Evolutionary conservation across 2,329 filamentous ascomycete species (phyloP).

Genomic region (Fonsecaea multimorphosa): DNA sequence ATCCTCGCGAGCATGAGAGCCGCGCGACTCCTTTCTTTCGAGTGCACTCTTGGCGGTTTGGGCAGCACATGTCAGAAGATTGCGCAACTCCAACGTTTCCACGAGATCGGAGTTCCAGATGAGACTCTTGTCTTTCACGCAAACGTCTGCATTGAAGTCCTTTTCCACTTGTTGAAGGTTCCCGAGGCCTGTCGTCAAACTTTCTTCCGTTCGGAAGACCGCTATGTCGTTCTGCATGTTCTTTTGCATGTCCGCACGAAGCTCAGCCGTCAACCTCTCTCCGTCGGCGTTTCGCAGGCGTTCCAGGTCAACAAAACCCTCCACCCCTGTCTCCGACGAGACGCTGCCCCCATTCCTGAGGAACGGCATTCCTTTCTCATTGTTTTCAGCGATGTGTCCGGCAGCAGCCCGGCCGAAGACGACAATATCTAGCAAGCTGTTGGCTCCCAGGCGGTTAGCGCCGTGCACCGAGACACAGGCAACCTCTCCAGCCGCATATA

Average conservation of each 20-base stretch:
- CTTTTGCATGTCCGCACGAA: conserved; percentile 88
- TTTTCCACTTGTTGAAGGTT: conserved; percentile 80
- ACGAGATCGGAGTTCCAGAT: conserved; percentile 98
- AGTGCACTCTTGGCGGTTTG: conserved; percentile 92
- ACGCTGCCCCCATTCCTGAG: conserved; percentile 74
- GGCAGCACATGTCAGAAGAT: conserved; percentile 87
- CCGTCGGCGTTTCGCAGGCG: conserved; percentile 78
- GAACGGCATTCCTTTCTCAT: conserved; percentile 68
- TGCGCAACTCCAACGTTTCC: conserved; percentile 92
- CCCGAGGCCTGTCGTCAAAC: conserved; percentile 80
- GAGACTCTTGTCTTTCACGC: conserved; percentile 93
- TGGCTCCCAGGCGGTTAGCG: conserved; percentile 96
- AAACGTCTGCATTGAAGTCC: conserved; percentile 70
- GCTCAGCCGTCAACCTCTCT: conserved; percentile 78
- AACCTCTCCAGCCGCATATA: conserved; percentile 96
- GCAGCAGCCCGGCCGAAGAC: conserved; percentile 97
- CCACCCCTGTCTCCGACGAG: conserved; percentile 82
- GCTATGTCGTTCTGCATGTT: conserved; percentile 91
- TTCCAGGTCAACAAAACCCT: conserved; percentile 70
- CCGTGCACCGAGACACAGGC: conserved; percentile 98
- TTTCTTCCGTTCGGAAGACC: conserved; percentile 86
- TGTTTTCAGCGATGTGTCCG: conserved; percentile 95
- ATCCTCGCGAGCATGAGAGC: conserved; percentile 96
- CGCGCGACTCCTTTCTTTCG: conserved; percentile 95
- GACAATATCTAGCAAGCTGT: conserved; percentile 95